Conservation (phyloP, 148 eudicot species). For the Rhododendron vialii region DNA sequence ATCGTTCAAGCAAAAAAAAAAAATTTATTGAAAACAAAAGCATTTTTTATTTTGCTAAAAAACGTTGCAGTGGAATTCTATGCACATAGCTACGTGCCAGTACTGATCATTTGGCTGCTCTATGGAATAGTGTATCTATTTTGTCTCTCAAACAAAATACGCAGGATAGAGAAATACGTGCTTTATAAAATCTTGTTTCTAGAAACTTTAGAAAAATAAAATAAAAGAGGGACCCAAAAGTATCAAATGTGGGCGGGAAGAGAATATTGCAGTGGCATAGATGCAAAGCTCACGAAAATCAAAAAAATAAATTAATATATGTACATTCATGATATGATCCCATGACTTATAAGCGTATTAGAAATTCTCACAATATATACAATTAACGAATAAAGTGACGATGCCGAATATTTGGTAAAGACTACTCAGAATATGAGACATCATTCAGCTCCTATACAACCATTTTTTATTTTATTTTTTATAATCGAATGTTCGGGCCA, state of each 20-base stretch:
- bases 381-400: neutral
- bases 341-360: neutral
- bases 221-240: neutral
- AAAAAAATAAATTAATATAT: neutral
- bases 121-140: neutral
- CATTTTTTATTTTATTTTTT: too few relatives aligned
- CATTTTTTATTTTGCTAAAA: neutral
- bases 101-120: too few relatives aligned
- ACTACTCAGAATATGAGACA: neutral
- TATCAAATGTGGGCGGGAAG: neutral
- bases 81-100: neutral
- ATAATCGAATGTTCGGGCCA: neutral
- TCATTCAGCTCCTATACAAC: neutral
- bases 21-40: neutral
- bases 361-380: neutral
- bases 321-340: neutral
- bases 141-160: neutral
- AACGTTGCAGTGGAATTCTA: neutral
- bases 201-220: neutral
- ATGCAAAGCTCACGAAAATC: neutral
- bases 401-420: neutral
- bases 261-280: neutral
- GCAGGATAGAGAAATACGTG: neutral
- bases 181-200: neutral
- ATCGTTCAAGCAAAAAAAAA: neutral